Evolutionary conservation across 2,329 filamentous ascomycete species (phyloP).

Genomic region (Cordyceps militaris): DNA sequence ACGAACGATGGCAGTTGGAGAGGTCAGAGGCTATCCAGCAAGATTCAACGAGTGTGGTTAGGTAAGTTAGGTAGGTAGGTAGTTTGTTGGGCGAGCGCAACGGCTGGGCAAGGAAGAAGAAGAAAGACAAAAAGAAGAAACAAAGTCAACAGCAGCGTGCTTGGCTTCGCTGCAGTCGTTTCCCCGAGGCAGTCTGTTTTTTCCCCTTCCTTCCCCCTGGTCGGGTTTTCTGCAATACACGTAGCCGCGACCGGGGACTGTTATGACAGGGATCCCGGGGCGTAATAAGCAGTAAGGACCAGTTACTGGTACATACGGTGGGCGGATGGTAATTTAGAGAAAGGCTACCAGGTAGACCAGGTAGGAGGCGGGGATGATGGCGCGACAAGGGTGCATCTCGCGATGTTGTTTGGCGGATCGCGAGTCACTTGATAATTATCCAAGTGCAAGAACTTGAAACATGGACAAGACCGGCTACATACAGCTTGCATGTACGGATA

Average conservation of each 20-base stretch:
- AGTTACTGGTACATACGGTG: too few species aligned
- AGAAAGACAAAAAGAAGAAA: not conserved
- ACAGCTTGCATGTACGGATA: too few species aligned
- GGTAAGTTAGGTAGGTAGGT: not conserved
- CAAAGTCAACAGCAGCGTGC: not conserved
- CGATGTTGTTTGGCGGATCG: too few species aligned
- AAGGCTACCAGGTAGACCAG: too few species aligned
- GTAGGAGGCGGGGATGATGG: too few species aligned
- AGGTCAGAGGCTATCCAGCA: not conserved
- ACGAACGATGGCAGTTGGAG: not conserved
- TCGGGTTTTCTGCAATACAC: not conserved
- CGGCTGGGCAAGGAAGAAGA: not conserved
- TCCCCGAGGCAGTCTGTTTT: not conserved
- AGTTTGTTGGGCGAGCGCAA: not conserved
- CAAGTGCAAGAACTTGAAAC: too few species aligned
- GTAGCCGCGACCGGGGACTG: too few species aligned
- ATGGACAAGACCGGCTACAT: too few species aligned
- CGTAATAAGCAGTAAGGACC: too few species aligned
- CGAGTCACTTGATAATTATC: too few species aligned
- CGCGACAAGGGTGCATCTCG: too few species aligned
- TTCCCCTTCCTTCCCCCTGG: not conserved
- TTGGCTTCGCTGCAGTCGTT: not conserved
- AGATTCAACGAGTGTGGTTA: not conserved
- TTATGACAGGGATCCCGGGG: conserved; percentile 1
- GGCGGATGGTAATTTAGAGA: not conserved